phyloP scores from a whole-genome alignment of 2,329 filamentous ascomycete genomes.

The Colletotrichum abscissum region DNA sequence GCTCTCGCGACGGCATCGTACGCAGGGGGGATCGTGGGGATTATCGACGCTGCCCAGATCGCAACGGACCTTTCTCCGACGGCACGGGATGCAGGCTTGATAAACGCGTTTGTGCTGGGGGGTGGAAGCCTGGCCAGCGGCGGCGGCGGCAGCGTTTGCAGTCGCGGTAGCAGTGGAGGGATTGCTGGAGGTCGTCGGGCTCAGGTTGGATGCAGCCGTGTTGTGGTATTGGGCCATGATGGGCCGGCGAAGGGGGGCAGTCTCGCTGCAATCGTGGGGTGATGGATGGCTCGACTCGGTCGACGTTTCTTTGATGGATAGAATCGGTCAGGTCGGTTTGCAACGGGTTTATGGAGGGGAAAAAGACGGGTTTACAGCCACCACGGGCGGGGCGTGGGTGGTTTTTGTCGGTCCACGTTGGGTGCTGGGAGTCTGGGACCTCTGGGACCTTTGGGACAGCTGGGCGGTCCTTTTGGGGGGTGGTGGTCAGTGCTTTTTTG shows the following conservation, averaged over 20 bases:
- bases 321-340: slow-evolving; percentile 43
- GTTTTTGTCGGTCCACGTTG: slow-evolving; percentile 23
- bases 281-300: slow-evolving; percentile 31
- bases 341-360: slow-evolving; percentile 43
- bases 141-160: slow-evolving; percentile 13
- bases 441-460: too few species aligned
- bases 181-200: slow-evolving; percentile 33
- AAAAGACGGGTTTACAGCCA: slow-evolving; percentile 32
- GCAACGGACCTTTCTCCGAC: slow-evolving; percentile 71
- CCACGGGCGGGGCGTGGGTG: slow-evolving; percentile 32
- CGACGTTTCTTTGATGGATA: slow-evolving; percentile 31
- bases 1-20: slow-evolving; percentile 91
- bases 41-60: slow-evolving; percentile 85
- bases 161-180: slow-evolving; percentile 35
- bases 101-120: slow-evolving; percentile 71
- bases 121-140: slow-evolving; percentile 14
- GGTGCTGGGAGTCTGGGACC: not conserved
- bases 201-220: slow-evolving; percentile 30
- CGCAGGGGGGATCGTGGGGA: slow-evolving; percentile 92
- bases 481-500: slow-evolving; percentile 7
- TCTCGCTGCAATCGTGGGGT: slow-evolving; percentile 29
- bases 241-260: slow-evolving; percentile 24
- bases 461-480: not conserved
- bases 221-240: slow-evolving; percentile 42
- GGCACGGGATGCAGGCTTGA: slow-evolving; percentile 72